Percentiles rank a stretch among this genome's conserved stretches.
Conservation (phyloP, 768 basidiomycete species). For the Mycena rosella region DNA sequence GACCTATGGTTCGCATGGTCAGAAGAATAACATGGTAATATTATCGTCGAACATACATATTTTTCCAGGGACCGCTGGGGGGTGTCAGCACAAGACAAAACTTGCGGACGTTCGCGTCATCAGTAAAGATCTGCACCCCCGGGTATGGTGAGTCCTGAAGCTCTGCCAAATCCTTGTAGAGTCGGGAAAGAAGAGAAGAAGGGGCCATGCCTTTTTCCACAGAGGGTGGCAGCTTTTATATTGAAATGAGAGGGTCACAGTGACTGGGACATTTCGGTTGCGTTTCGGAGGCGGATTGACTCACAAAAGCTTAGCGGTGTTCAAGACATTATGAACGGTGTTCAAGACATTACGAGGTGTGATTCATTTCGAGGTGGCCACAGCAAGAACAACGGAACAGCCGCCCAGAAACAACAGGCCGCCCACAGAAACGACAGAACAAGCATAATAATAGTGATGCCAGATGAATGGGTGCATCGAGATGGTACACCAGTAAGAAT, state of each 20-base stretch:
- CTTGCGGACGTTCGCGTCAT: slow-evolving; percentile 56
- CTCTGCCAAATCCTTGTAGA: slow-evolving; percentile 57
- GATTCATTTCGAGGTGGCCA: too few species aligned
- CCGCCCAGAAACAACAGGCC: too few species aligned
- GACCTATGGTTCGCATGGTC: not conserved
- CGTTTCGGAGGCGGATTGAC: too few species aligned
- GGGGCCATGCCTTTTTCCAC: slow-evolving; percentile 13
- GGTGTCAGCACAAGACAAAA: slow-evolving; percentile 61
- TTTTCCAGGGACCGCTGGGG: slow-evolving; percentile 60
- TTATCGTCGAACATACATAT: slow-evolving; percentile 37
- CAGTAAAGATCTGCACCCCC: slow-evolving; percentile 55
- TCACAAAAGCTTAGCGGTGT: too few species aligned
- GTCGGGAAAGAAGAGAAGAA: slow-evolving; percentile 49
- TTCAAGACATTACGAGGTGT: too few species aligned
- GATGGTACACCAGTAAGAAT: too few species aligned
- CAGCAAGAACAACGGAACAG: too few species aligned
- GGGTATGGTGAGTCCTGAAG: slow-evolving; percentile 57
- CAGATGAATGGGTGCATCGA: too few species aligned
- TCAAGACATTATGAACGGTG: too few species aligned
- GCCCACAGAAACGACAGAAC: too few species aligned
- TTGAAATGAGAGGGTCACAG: not conserved
- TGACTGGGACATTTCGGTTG: too few species aligned
- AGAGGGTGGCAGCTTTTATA: slow-evolving; percentile 1
- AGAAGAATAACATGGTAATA: not conserved
- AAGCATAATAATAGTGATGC: too few species aligned